Percentiles rank a stretch among this genome's conserved stretches.
These are phyloP conservation scores for Sugiyamaella boreocaroliniensis DNA, from an alignment of 805 yeast genomes.

Conservation along the genomic window DNA sequence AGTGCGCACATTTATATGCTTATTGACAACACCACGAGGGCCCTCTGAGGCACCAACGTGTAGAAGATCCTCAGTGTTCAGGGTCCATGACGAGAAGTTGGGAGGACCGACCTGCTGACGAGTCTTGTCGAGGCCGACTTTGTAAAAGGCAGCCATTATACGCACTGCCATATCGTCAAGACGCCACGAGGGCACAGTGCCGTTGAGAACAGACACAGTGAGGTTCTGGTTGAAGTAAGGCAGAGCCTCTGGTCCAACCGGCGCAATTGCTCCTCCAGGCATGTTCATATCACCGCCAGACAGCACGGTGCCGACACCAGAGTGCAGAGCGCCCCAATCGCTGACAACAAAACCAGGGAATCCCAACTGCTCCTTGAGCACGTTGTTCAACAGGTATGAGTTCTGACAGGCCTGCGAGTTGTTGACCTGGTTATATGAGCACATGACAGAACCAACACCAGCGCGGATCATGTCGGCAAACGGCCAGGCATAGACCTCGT, in stretches of 20 bases:
- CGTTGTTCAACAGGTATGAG: constrained; percentile 45
- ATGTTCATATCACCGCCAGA: constrained; percentile 61
- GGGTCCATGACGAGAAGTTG: constrained; percentile 54
- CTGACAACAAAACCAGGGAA: constrained; percentile 63
- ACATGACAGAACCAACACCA: constrained; percentile 57
- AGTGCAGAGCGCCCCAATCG: constrained; percentile 59
- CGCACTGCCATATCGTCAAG: constrained; percentile 58
- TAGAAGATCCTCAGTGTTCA: constrained; percentile 38
- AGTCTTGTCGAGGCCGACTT: constrained; percentile 32
- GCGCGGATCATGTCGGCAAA: constrained; percentile 57
- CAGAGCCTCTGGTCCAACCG: constrained; percentile 5
- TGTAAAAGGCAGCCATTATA: constrained; percentile 51
- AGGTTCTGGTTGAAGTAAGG: constrained; percentile 49
- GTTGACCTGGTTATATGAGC: constrained; percentile 52
- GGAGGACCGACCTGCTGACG: constrained; percentile 30
- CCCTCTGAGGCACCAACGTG: constrained; percentile 39
- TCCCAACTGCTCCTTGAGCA: constrained; percentile 55
- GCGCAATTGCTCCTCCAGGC: constrained; percentile 49
- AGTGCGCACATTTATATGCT: constrained; percentile 49
- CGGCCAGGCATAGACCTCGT: constrained; percentile 59
- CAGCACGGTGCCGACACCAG: constrained; percentile 48
- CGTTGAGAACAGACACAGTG: constrained; percentile 49
- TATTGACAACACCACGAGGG: constrained; percentile 47
- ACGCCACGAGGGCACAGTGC: constrained; percentile 46
- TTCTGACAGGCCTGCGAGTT: constrained; percentile 55